phyloP scores from a whole-genome alignment of 2,329 filamentous ascomycete genomes.

The Clonostachys chloroleuca region DNA sequence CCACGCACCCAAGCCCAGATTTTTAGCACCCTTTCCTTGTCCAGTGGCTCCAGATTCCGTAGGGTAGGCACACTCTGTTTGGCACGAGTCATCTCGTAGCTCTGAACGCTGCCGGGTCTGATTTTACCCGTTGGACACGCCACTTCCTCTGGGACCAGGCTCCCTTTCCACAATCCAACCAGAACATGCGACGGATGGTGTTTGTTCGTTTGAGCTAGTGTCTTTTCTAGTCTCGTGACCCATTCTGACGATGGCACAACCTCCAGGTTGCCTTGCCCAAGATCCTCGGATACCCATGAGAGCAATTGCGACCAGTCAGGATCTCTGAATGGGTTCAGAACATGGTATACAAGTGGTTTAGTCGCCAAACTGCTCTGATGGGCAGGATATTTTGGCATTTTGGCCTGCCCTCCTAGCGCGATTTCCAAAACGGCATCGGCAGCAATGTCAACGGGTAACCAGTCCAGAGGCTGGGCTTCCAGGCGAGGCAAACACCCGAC shows the following conservation, averaged over 20 bases:
- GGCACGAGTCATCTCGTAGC: too few species aligned
- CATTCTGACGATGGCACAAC: conserved; percentile 6
- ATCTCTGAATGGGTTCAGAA: conserved; percentile 10
- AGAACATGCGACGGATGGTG: conserved; percentile 13
- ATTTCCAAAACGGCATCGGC: conserved; percentile 33
- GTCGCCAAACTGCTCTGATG: neutral
- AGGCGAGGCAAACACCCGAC: conserved; percentile 23
- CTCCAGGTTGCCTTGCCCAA: neutral
- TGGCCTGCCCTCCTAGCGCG: neutral
- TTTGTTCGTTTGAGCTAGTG: neutral
- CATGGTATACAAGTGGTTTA: conserved; percentile 10
- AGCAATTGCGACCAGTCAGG: conserved; percentile 13
- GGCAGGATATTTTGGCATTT: neutral
- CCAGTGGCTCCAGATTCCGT: conserved; percentile 5
- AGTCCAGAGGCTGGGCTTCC: conserved; percentile 29
- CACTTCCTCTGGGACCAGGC: neutral
- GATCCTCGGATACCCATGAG: conserved; percentile 3
- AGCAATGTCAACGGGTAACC: conserved; percentile 40
- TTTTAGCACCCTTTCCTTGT: conserved; percentile 6
- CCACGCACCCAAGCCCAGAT: conserved; percentile 13
- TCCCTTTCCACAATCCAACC: conserved; percentile 12
- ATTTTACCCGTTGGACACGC: too few species aligned
- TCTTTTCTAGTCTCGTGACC: conserved; percentile 8
- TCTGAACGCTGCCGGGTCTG: too few species aligned
- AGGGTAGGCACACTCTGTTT: neutral